Base-by-base conservation (phyloP, 2,329 filamentous ascomycete species). In the Fusarium oxysporum region DNA sequence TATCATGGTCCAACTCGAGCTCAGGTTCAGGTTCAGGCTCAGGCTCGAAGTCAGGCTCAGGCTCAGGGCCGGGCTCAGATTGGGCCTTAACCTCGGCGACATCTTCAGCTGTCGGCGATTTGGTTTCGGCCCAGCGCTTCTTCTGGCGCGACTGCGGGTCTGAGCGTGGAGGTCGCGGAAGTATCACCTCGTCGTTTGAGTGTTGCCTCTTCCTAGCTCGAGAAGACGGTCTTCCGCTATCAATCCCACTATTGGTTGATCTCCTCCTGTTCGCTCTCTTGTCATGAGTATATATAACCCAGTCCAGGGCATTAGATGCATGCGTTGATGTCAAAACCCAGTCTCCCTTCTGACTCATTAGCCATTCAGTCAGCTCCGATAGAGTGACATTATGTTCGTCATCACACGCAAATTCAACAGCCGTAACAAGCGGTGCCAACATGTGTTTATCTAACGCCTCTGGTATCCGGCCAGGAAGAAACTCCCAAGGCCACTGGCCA, bases 401-500 rank as follows among this genome's bases (percentile, higher is more conserved):
- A 3, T 59, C 44, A 40, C 25, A 51, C 4, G 21, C 33, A 9
- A 59, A 50, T 25, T 47, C 33, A 23, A 59, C 56, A 28, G 56
- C 56, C 16, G 7, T 30, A 8, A 53, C 57, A 28, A 60, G 57
- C 9, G 45, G 57, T 17, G 17, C n/a, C 17, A 60, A 13, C 14
- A 33, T 54, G 28, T 60, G 23, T 54, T 54, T 40, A 54, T 60
- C 57, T 23, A 60, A 10, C 10, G 25, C 11, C 13, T 60, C 57
- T 1, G 57, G 57, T 60, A 60, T 41, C 8, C 35, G 45, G 17
- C 57, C 57, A 41, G 57, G 57, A 6, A 60, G 57, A 41, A 60
- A 33, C 3, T 60, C 57, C 57, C 57, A 60, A 33, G 57, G 57
- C 57, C 57, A 60, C 32, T 54, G 45, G 9, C 45, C 57, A 10